phyloP scores from a whole-genome alignment of 345 rosid species.

The Melastoma malabathricum region DNA sequence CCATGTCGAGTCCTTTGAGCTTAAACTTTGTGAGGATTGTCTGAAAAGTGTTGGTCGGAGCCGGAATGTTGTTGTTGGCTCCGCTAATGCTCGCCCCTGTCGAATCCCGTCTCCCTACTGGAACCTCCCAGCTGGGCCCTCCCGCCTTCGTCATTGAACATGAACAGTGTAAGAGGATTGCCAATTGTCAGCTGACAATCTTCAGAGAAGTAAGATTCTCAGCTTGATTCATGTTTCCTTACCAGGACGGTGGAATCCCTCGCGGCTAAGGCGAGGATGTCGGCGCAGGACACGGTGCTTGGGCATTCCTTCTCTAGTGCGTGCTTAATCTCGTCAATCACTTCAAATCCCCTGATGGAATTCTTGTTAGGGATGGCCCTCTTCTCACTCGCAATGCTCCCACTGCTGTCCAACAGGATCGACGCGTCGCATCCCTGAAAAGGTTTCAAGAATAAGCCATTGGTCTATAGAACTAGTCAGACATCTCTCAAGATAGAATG shows the following conservation, averaged over 20 bases:
- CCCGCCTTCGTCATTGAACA: conserved; percentile 32
- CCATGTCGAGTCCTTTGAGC: conserved; percentile 46
- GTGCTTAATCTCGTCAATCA: conserved; percentile 61
- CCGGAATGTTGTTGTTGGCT: conserved; percentile 71
- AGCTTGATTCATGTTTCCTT: conserved; percentile 11
- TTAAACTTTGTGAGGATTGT: conserved; percentile 60
- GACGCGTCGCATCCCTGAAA: conserved; percentile 89
- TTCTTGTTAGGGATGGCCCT: conserved; percentile 54
- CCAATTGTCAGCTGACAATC: neutral
- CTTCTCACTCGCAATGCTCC: conserved; percentile 56
- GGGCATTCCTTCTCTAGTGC: conserved; percentile 73
- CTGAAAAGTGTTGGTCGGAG: conserved; percentile 53
- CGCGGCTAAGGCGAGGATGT: conserved; percentile 60
- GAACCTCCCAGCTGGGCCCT: conserved; percentile 82
- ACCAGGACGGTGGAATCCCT: conserved; percentile 89
- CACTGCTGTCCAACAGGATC: conserved; percentile 52
- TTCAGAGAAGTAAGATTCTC: neutral
- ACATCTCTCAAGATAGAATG: too few species aligned
- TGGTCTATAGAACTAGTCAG: too few species aligned
- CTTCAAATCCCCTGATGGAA: conserved; percentile 74
- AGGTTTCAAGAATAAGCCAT: too few species aligned
- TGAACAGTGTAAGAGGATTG: neutral
- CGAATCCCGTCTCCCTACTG: conserved; percentile 78
- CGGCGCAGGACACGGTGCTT: conserved; percentile 75
- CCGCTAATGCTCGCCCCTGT: conserved; percentile 60